Evolutionary conservation across 495 filamentous ascomycete species (phyloP), one percentile per base, ranked within the genome.

Genomic region (Pseudevernia furfuracea): DNA sequence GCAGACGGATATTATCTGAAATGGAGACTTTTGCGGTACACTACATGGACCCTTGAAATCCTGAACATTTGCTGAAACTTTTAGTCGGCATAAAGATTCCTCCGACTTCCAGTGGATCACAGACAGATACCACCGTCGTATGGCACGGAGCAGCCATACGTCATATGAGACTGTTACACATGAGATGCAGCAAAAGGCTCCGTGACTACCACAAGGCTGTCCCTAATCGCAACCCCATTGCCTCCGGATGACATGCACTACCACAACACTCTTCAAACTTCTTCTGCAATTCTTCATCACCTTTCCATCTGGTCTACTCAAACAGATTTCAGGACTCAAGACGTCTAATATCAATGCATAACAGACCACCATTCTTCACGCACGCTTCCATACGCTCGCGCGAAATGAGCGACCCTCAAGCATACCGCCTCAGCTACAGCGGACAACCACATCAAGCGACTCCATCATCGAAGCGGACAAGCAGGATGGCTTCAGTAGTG

Each of bases 361-460:
- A 15, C 48, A 52, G 48, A 52, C 48, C 48, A 52, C 48, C 23
- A 28, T 52, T 52, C 34, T 43, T 62, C 17, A 53, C 52, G 7
- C 48, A 65, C 7, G 44, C 36, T 34, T 59, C 56, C 9, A 65
- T 65, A 23, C 48, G 56, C 9, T 65, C 63, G 34, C 56, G 46
- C 46, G 56, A 65, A 10, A 53, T 65, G 12, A 59, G 56, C 21
- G 63, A 65, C 12, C 57, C 57, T 39, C 63, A 65, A 34, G 63
- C 63, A 59, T 65, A 65, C 57, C 39, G 57, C 4, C 21, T 57
- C 30, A 65, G 63, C 60, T 23, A 55, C 11, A 38, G 52, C n/a
- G 34, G 21, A 9, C 43, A 28, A 28, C 25, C n/a, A 30, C 21
- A 38, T 32, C 48, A 41, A 39, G 21, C 1, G 23, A 39, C 34